phyloP scores from a whole-genome alignment of 495 filamentous ascomycete genomes.

The Aspergillus sparsus region DNA sequence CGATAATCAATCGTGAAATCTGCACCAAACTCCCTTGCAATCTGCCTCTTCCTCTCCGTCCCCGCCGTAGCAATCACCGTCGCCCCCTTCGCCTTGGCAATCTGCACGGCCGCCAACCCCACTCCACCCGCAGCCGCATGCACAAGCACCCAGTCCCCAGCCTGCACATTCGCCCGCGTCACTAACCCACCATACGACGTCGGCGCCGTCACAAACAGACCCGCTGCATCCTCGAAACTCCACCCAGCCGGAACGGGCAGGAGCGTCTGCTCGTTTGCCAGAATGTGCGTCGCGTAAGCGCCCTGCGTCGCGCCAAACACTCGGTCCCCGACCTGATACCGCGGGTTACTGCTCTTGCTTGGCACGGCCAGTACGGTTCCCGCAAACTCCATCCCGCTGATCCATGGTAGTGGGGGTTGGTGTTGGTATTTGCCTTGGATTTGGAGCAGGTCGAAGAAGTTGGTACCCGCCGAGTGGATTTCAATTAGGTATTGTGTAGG shows the following conservation, averaged over 20 bases:
- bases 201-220: conserved; percentile 86
- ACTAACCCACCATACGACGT: conserved; percentile 88
- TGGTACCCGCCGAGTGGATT: conserved; percentile 84
- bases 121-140: conserved; percentile 94
- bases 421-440: conserved; percentile 78
- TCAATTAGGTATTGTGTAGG: conserved; percentile 81
- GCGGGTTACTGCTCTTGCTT: conserved; percentile 42
- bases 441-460: conserved; percentile 95
- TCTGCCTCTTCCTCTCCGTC: conserved; percentile 70
- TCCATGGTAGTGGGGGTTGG: conserved; percentile 78
- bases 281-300: conserved; percentile 76
- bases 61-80: conserved; percentile 89
- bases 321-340: conserved; percentile 72
- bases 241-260: conserved; percentile 76
- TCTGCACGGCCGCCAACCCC: conserved; percentile 86
- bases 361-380: conserved; percentile 72
- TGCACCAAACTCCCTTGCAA: conserved; percentile 78
- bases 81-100: conserved; percentile 88
- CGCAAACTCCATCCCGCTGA: conserved; percentile 83
- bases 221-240: conserved; percentile 82
- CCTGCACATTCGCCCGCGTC: conserved; percentile 69
- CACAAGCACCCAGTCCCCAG: conserved; percentile 83
- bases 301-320: conserved; percentile 90
- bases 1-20: conserved; percentile 81
- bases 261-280: conserved; percentile 64